phyloP scores from a whole-genome alignment of 306 rosid species.

The Pyrus communis region DNA sequence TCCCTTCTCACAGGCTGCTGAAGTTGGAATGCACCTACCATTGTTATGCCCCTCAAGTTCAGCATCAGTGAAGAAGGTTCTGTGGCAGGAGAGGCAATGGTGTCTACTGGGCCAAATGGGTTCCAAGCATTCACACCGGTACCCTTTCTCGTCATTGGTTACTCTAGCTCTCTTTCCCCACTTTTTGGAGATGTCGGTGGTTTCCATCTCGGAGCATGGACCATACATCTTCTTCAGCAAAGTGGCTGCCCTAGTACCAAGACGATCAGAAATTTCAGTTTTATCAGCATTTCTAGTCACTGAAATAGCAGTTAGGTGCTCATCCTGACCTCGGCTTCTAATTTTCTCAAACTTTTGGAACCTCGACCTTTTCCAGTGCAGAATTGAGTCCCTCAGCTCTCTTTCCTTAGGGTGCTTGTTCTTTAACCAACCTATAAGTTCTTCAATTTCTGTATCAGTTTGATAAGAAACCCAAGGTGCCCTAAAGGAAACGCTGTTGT shows the following conservation, averaged over 20 bases:
- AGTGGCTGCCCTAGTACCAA: constrained; percentile 61
- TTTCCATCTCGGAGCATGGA: constrained; percentile 50
- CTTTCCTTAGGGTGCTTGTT: constrained; percentile 61
- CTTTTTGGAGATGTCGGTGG: constrained; percentile 43
- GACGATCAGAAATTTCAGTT: constrained; percentile 31
- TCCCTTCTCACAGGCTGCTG: constrained; percentile 34
- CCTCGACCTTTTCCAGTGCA: constrained; percentile 59
- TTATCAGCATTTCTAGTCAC: constrained; percentile 31
- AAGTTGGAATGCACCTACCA: constrained; percentile 55
- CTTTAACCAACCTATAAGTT: constrained; percentile 64
- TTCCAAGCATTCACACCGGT: constrained; percentile 85
- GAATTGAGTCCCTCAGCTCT: constrained; percentile 73
- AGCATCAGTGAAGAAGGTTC: constrained; percentile 45
- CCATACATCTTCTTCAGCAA: constrained; percentile 69
- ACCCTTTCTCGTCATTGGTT: constrained; percentile 55
- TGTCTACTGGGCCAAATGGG: constrained; percentile 69
- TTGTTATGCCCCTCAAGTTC: constrained; percentile 76
- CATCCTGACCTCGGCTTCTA: constrained; percentile 35
- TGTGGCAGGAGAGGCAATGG: constrained; percentile 88
- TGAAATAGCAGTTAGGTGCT: constrained; percentile 27
- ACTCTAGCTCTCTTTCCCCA: constrained; percentile 38
- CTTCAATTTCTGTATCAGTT: constrained; percentile 61
- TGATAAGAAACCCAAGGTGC: constrained; percentile 67
- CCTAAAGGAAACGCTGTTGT: constrained; percentile 20
- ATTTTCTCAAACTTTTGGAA: constrained; percentile 36